Conservation (phyloP, 1,139 yeast species). For the Starmera stellimalicola region DNA sequence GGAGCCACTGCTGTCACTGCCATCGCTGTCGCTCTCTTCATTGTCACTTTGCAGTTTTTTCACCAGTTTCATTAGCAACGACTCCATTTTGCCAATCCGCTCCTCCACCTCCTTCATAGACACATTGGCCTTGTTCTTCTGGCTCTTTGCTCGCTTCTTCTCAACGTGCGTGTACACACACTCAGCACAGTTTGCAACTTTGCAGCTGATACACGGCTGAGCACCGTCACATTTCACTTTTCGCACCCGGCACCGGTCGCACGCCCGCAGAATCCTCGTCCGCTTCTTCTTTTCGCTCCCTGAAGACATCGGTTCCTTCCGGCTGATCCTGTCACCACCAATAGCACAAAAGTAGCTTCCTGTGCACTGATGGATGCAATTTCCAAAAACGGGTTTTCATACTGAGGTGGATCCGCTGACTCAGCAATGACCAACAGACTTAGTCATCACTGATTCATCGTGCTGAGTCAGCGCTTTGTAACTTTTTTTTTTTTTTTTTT, state of each 20-base stretch:
- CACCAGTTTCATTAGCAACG: constrained; percentile 10
- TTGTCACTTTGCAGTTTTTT: constrained; percentile 8
- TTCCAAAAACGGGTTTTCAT: too few relatives aligned
- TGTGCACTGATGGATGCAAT: too few relatives aligned
- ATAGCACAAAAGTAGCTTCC: too few relatives aligned
- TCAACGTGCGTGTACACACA: constrained; percentile 9
- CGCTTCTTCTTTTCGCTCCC: too few relatives aligned
- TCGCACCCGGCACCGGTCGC: constrained; percentile 14
- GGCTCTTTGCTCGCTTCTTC: constrained; percentile 4
- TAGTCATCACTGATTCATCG: too few relatives aligned
- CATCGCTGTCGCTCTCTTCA: neutral
- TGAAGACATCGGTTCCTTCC: too few relatives aligned
- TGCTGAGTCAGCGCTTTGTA: too few relatives aligned
- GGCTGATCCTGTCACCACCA: too few relatives aligned
- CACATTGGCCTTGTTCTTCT: neutral
- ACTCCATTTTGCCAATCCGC: constrained; percentile 15
- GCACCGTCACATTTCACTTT: constrained; percentile 18
- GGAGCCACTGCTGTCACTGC: neutral
- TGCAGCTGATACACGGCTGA: constrained; percentile 14
- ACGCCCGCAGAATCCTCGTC: constrained; percentile 5
- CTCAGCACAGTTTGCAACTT: neutral
- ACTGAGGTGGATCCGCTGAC: too few relatives aligned
- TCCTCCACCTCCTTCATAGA: constrained; percentile 6
- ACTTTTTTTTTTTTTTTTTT: too few relatives aligned
- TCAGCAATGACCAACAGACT: too few relatives aligned